Evolutionary conservation across 371 early-diverging fungal genomes (phyloP), one percentile per base, ranked within the genome.

Genomic region (Circinella minor): DNA sequence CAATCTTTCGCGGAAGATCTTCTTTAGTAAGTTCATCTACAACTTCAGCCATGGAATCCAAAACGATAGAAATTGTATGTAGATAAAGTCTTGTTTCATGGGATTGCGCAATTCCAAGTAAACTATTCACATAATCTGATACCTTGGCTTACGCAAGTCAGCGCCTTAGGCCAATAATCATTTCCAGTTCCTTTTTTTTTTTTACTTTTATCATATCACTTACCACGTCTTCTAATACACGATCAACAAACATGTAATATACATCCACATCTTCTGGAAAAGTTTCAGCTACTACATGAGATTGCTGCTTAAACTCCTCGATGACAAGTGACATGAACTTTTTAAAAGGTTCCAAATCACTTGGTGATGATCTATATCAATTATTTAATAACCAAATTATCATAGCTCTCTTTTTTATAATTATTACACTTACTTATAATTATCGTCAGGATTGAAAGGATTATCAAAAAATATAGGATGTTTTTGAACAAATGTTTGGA

Each of bases 401-500:
- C 46, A 54, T 15, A 13, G 17, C 15, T 7, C 63, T 39, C 27
- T 63, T 18, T 15, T n/a, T 36, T 18, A 51, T 17, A 1, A 20
- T 61, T 47, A 18, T 15, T 43, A 27, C 10, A 67, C 78, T 67
- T 80, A 86, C 87, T 75, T 77, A 59, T 85, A 84, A 65, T 88
- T 90, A 63, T 87, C 89, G 59, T 86, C 80, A 15, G 89, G 84
- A 61, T 85, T 83, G 51, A 83, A 87, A 9, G 86, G 85, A 63
- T 92, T 91, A 74, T 94, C 95, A 75, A 90, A 95, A 69, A 95
- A 95, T 38, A 95, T 88, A 38, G 91, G 92, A 68, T 93, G 91
- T 72, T 94, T 95, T 49, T 94, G 92, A 55, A 94, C 88, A 76
- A 91, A 95, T 1, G 92, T 87, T 69, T 93, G 91, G 55, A 93